These are phyloP conservation scores for Ocimum tenuiflorum DNA, from an alignment of 257 asterid species.

Conservation along the genomic window DNA sequence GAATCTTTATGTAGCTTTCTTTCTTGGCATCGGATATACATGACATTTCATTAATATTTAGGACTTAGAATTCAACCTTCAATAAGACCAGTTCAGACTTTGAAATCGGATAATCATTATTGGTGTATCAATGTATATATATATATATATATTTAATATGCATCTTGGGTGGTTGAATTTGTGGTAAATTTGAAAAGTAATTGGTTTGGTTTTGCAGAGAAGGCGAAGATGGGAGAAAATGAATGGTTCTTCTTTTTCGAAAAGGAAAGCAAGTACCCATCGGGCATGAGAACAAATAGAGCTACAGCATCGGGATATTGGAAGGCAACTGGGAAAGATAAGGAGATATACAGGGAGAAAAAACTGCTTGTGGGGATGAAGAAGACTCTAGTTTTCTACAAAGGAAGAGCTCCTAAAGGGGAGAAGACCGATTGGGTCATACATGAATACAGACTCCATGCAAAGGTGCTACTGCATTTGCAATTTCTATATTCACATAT, in stretches of 20 bases:
- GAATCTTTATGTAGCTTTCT: no score
- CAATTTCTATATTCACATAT: no score
- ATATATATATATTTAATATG: no score
- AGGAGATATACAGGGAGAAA: neutral
- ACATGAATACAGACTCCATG: conserved; percentile 54
- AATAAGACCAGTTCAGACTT: no score
- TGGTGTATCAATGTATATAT: no score
- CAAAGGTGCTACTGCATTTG: neutral
- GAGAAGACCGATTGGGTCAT: conserved; percentile 56
- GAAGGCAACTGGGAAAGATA: conserved; percentile 59
- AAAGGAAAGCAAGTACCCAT: conserved; percentile 45
- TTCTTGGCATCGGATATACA: no score
- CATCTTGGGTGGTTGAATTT: no score
- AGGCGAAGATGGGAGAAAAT: conserved; percentile 15
- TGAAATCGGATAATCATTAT: no score
- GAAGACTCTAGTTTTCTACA: conserved; percentile 67
- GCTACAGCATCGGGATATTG: conserved; percentile 43
- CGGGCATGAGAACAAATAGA: conserved; percentile 52
- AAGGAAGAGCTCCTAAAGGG: conserved; percentile 67
- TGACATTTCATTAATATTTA: no score
- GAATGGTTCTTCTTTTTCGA: conserved; percentile 14
- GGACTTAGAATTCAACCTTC: no score
- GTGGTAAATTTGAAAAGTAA: no score
- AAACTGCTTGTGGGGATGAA: conserved; percentile 51
- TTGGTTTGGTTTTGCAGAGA: neutral